A percentile compares a stretch with the other conserved stretches of the same genome.
Evolutionary conservation across 1,284 basidiomycete genomes (phyloP).

Genomic region (Hemileia vastatrix): DNA sequence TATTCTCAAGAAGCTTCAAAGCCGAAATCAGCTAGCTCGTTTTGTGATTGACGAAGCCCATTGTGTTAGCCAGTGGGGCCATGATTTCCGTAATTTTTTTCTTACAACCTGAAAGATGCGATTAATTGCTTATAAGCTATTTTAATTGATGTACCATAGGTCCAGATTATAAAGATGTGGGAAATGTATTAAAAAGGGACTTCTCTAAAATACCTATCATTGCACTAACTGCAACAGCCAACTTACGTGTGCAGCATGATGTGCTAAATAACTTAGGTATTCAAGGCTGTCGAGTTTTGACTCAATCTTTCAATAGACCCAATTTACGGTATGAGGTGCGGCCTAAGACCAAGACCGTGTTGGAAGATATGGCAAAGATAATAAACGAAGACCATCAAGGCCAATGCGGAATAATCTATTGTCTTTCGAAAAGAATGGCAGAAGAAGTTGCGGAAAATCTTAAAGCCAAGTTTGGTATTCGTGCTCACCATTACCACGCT

Average conservation of each 20-base stretch:
- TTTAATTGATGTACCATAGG: too few species aligned
- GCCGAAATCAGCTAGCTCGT: constrained; percentile 58
- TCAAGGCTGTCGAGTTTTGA: constrained; percentile 54
- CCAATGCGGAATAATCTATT: constrained; percentile 81
- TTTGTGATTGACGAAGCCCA: constrained; percentile 97
- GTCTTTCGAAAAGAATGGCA: constrained; percentile 60
- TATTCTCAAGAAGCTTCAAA: constrained; percentile 56
- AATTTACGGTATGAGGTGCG: constrained; percentile 67
- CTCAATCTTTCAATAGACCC: constrained; percentile 81
- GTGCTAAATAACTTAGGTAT: constrained; percentile 66
- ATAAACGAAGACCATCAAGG: constrained; percentile 56
- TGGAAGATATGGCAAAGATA: constrained; percentile 62
- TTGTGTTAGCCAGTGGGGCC: constrained; percentile 73
- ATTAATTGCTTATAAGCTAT: too few species aligned
- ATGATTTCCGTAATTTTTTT: constrained; percentile 57
- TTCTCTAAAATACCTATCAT: constrained; percentile 81
- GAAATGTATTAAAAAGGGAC: constrained; percentile 55
- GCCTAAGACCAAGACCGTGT: constrained; percentile 49
- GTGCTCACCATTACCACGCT: constrained; percentile 78
- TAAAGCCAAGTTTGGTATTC: constrained; percentile 53
- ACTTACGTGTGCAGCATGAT: constrained; percentile 63
- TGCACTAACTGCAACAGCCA: constrained; percentile 92
- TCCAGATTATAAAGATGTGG: constrained; percentile 51
- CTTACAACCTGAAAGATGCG: background rate
- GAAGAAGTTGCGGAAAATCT: constrained; percentile 66